Conservation (phyloP, 176 grass and related monocot genomes). For the Triticum monococcum region DNA sequence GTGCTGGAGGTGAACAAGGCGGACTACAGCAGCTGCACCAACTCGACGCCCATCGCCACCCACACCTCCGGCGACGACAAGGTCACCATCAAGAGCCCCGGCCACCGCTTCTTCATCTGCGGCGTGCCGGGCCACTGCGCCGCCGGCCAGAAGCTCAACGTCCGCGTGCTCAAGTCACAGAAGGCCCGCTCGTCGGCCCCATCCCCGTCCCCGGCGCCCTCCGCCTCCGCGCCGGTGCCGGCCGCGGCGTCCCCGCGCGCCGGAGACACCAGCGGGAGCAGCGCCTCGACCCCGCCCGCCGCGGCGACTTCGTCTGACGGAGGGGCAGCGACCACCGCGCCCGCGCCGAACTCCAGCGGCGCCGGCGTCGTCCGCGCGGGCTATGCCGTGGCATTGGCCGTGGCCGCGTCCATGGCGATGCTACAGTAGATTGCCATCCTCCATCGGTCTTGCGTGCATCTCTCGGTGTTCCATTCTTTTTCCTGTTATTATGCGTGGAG, state of each 20-base stretch:
- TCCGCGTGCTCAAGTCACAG: constrained; percentile 58
- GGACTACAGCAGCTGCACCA: constrained; percentile 66
- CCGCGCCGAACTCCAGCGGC: constrained; percentile 31
- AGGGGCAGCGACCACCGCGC: not conserved
- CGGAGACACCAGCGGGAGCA: not conserved
- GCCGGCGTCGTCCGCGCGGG: not conserved
- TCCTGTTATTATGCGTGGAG: not conserved
- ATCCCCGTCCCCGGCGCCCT: constrained; percentile 48
- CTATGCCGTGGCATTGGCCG: not conserved
- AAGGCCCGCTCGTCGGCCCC: constrained; percentile 34
- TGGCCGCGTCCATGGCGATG: constrained; percentile 2
- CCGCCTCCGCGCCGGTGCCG: not conserved
- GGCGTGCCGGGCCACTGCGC: constrained; percentile 70
- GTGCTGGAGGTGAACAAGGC: constrained; percentile 77
- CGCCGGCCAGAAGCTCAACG: constrained; percentile 66
- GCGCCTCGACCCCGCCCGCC: not conserved
- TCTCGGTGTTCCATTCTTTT: constrained; percentile 14
- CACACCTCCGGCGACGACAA: constrained; percentile 78
- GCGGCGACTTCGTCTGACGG: constrained; percentile 3
- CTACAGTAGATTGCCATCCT: not conserved
- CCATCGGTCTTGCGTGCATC: not conserved
- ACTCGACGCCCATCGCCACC: constrained; percentile 57
- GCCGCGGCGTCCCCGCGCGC: not conserved
- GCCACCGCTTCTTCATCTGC: constrained; percentile 88
- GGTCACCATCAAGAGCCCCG: constrained; percentile 57